phyloP scores from a whole-genome alignment of 169 alveolate genomes.

The Toxoplasma gondii region DNA sequence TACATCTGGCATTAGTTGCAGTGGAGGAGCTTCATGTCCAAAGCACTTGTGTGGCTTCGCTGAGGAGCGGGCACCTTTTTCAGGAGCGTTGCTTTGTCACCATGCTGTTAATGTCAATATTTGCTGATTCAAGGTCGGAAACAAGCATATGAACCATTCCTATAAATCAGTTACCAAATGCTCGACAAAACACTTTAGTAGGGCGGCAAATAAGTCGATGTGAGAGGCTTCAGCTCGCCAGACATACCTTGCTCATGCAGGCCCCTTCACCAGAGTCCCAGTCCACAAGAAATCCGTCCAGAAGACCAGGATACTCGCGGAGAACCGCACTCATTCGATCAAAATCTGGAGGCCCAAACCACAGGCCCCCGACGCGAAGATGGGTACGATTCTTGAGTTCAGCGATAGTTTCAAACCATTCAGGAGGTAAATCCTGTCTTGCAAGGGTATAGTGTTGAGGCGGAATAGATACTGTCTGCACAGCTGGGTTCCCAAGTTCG shows the following conservation, averaged over 20 bases:
- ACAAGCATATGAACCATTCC: too few relatives aligned
- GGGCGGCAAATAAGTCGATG: too few relatives aligned
- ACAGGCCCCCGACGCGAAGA: constrained; percentile 39
- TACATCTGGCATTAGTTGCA: too few relatives aligned
- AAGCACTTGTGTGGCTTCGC: too few relatives aligned
- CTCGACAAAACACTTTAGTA: too few relatives aligned
- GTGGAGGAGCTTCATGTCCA: too few relatives aligned
- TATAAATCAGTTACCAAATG: too few relatives aligned
- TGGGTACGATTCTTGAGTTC: constrained; percentile 17
- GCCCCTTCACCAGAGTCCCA: constrained; percentile 56
- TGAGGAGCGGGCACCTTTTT: too few relatives aligned
- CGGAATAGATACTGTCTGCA: constrained; percentile 34
- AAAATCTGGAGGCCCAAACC: constrained; percentile 45
- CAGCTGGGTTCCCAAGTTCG: constrained; percentile 25
- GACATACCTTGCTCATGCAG: constrained; percentile 57
- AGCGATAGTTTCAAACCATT: constrained; percentile 19
- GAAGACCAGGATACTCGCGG: neutral
- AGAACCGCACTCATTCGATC: constrained; percentile 2
- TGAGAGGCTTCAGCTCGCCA: too few relatives aligned
- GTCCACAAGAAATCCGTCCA: constrained; percentile 45
- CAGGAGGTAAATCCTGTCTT: neutral
- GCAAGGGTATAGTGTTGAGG: neutral
- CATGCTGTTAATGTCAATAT: too few relatives aligned
- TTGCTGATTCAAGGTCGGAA: too few relatives aligned
- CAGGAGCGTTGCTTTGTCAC: too few relatives aligned